These are phyloP conservation scores for Tolypocladium pustulatum DNA, from an alignment of 2,329 filamentous ascomycete genomes.

Conservation along the genomic window DNA sequence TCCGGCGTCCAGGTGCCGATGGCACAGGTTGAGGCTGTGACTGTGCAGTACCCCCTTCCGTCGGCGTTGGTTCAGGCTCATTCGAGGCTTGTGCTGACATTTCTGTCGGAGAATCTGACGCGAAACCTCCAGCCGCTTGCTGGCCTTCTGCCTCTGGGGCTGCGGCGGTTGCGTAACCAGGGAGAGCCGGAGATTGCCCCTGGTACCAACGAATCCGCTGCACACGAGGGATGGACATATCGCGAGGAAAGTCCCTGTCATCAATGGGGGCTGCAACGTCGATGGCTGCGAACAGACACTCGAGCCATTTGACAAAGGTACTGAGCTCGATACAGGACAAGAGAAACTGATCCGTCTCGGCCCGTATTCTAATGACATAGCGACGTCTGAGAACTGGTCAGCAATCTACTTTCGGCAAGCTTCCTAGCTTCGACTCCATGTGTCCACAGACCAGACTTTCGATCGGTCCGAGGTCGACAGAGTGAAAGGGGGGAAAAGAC, in stretches of 20 bases:
- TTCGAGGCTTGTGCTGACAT: not conserved
- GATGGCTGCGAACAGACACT: constrained; percentile 60
- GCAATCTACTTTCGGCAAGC: not conserved
- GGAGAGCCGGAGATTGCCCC: constrained; percentile 21
- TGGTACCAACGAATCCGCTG: constrained; percentile 42
- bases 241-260: constrained; percentile 53
- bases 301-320: constrained; percentile 58
- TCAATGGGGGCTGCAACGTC: constrained; percentile 62
- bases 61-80: constrained; percentile 1
- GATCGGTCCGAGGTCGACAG: not conserved
- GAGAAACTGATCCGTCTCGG: constrained; percentile 65
- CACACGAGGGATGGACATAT: constrained; percentile 50
- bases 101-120: not conserved
- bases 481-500: not conserved
- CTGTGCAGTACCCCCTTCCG: not conserved
- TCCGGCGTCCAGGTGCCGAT: not conserved
- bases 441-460: not conserved
- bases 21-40: constrained; percentile 4
- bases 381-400: constrained; percentile 30
- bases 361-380: constrained; percentile 61
- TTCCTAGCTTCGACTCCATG: not conserved
- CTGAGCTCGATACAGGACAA: constrained; percentile 55
- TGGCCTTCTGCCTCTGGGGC: not conserved
- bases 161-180: constrained; percentile 2
- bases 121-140: not conserved